Conservation (phyloP, 495 filamentous ascomycete genomes). For the Xylaria scruposa region DNA sequence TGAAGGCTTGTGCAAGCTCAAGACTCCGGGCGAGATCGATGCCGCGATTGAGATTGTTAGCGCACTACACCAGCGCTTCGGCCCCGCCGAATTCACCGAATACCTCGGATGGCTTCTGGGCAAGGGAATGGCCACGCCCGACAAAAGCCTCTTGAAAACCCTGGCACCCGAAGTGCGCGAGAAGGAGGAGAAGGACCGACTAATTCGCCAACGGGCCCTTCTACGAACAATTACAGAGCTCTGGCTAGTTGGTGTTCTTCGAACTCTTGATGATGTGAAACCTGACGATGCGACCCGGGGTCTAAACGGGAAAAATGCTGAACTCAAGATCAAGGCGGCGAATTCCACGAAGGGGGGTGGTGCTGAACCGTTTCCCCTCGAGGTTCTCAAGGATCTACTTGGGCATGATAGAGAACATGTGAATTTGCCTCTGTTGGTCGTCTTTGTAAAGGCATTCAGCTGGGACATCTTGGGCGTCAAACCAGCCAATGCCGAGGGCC, state of each 20-base stretch:
- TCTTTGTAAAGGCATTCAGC: constrained; percentile 94
- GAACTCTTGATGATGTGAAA: constrained; percentile 87
- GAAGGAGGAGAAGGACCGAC: constrained; percentile 92
- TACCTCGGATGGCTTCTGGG: constrained; percentile 93
- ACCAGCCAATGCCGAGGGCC: constrained; percentile 68
- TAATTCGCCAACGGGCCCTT: constrained; percentile 84
- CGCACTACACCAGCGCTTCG: constrained; percentile 95
- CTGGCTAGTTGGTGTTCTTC: constrained; percentile 89
- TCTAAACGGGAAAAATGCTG: constrained; percentile 58
- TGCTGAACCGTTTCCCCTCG: constrained; percentile 88
- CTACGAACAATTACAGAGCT: constrained; percentile 92
- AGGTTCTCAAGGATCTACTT: constrained; percentile 94
- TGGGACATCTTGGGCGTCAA: constrained; percentile 94
- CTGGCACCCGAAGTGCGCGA: constrained; percentile 83
- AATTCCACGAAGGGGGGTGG: constrained; percentile 61
- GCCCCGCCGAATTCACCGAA: constrained; percentile 86
- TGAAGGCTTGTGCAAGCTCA: constrained; percentile 91
- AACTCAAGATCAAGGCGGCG: constrained; percentile 57
- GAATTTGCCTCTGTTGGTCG: constrained; percentile 87
- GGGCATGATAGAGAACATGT: constrained; percentile 91
- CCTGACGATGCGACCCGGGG: constrained; percentile 81
- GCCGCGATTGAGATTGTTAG: constrained; percentile 92
- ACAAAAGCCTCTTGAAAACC: constrained; percentile 81
- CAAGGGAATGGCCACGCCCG: constrained; percentile 88
- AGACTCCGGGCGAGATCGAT: constrained; percentile 86